Percentiles rank a stretch among this genome's conserved stretches.
phyloP scores from a whole-genome alignment of 306 rosid genomes.

The Malus sieversii region DNA sequence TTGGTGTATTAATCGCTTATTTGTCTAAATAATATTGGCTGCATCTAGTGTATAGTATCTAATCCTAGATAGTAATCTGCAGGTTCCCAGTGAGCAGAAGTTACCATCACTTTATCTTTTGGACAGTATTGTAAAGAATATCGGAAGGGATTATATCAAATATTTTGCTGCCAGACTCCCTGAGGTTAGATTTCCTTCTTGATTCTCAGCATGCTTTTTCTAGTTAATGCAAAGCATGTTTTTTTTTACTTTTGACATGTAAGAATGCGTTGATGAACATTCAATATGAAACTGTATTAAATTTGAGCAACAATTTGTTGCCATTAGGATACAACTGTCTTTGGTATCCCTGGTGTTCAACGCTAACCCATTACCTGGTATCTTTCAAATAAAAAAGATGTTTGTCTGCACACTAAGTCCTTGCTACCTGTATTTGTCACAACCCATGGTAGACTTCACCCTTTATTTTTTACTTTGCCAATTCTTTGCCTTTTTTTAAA shows the following conservation, averaged over 20 bases:
- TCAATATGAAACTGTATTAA: neutral
- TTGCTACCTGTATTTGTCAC: neutral
- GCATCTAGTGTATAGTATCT: neutral
- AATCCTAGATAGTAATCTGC: slow-evolving; percentile 33
- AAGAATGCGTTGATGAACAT: neutral
- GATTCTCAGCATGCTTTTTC: neutral
- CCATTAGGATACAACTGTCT: neutral
- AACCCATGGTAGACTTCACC: neutral
- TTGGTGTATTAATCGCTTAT: neutral
- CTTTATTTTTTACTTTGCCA: slow-evolving; percentile 21
- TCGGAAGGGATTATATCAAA: slow-evolving; percentile 89
- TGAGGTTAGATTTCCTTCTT: slow-evolving; percentile 61
- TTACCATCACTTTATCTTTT: slow-evolving; percentile 89
- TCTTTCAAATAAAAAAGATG: slow-evolving; percentile 4
- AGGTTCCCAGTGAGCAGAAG: slow-evolving; percentile 91
- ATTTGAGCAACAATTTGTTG: neutral
- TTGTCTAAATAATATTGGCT: slow-evolving; percentile 9
- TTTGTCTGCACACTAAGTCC: slow-evolving; percentile 6
- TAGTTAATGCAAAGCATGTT: neutral
- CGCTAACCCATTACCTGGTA: slow-evolving; percentile 14
- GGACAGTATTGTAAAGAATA: slow-evolving; percentile 96
- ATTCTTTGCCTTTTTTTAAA: slow-evolving; percentile 10
- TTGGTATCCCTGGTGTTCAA: slow-evolving; percentile 9
- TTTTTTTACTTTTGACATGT: neutral
- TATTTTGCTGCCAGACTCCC: slow-evolving; percentile 72